Evolutionary conservation across 257 asterid genomes (phyloP).

Genomic region (Ligustrum vulgare): DNA sequence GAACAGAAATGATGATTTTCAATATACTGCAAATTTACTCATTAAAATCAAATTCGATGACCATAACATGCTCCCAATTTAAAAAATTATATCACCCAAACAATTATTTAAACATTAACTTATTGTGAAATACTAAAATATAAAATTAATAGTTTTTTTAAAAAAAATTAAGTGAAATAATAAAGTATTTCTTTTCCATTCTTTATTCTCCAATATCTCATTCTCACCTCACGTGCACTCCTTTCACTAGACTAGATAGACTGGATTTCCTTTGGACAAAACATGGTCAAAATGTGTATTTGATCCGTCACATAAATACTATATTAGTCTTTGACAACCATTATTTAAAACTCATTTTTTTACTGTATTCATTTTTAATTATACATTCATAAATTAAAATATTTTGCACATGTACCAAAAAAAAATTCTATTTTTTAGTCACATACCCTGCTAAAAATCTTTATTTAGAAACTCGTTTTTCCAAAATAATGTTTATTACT

Average conservation of each 20-base stretch:
- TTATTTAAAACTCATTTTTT: too few relatives aligned
- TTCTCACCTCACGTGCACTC: slow-evolving; percentile 3
- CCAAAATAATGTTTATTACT: not conserved
- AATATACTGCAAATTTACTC: not conserved
- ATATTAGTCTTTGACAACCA: not conserved
- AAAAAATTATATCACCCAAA: not conserved
- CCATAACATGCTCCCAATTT: not conserved
- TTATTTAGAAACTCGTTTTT: too few relatives aligned
- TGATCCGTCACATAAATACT: not conserved
- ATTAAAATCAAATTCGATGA: not conserved
- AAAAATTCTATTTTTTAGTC: too few relatives aligned
- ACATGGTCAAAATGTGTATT: not conserved
- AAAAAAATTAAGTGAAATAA: too few relatives aligned
- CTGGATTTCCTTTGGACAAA: not conserved
- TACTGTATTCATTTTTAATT: too few relatives aligned
- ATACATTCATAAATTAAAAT: too few relatives aligned
- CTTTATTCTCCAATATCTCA: not conserved
- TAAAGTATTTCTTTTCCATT: not conserved
- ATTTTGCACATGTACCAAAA: too few relatives aligned
- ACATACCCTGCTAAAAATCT: too few relatives aligned
- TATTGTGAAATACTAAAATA: not conserved
- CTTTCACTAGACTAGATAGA: not conserved
- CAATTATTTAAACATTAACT: not conserved
- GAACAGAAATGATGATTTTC: not conserved
- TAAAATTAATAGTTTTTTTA: not conserved